Evolutionary conservation across 305 asterid species (phyloP).

Genomic region (Fraxinus xanthoxyloides): DNA sequence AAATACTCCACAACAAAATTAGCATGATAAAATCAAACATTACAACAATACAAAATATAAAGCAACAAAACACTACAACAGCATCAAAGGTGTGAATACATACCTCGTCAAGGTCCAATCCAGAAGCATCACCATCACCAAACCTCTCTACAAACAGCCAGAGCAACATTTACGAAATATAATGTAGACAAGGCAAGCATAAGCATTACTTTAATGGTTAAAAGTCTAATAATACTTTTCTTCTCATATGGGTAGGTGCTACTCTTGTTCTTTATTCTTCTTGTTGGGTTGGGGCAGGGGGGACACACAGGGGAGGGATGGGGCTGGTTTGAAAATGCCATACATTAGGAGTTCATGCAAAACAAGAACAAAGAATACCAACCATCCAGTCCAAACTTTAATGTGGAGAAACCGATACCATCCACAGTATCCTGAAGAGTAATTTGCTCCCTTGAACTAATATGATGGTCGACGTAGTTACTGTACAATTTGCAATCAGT

Average conservation of each 20-base stretch:
- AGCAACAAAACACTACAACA: neutral
- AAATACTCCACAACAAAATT: neutral
- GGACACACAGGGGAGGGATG: neutral
- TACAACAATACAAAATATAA: slow-evolving; percentile 3
- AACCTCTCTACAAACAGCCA: slow-evolving; percentile 75
- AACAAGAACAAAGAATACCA: slow-evolving; percentile 29
- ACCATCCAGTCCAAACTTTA: slow-evolving; percentile 97
- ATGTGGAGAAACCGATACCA: slow-evolving; percentile 78
- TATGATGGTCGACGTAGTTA: slow-evolving; percentile 86
- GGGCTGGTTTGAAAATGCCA: neutral
- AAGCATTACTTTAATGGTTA: slow-evolving; percentile 13
- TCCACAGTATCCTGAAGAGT: slow-evolving; percentile 96
- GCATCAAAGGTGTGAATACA: neutral
- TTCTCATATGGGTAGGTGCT: slow-evolving; percentile 3
- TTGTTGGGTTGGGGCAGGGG: neutral
- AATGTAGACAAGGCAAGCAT: neutral
- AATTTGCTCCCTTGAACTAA: slow-evolving; percentile 97
- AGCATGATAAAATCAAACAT: slow-evolving; percentile 13
- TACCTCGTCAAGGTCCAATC: slow-evolving; percentile 98
- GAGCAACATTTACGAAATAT: slow-evolving; percentile 17
- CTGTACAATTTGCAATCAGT: slow-evolving; percentile 50
- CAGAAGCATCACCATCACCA: slow-evolving; percentile 94
- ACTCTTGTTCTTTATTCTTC: neutral
- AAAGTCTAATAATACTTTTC: neutral
- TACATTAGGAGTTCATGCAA: slow-evolving; percentile 2